Percentiles rank a stretch among this genome's conserved stretches.
Conservation (phyloP, 768 basidiomycete species). For the Amyloporia xantha region DNA sequence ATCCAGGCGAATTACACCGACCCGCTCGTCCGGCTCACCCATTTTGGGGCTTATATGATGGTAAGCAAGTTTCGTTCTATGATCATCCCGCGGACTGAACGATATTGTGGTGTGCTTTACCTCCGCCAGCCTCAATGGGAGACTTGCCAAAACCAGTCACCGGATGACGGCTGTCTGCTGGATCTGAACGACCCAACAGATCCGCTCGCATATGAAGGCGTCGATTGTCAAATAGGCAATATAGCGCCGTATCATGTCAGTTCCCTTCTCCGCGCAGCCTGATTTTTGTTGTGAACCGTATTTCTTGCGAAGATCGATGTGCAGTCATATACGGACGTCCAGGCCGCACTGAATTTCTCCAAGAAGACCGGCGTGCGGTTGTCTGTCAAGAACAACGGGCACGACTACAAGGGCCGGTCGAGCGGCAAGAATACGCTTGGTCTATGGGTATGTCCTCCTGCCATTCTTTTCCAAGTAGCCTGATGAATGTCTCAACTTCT, state of each 20-base stretch:
- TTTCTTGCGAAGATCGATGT: conserved; percentile 22
- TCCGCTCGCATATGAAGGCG: conserved; percentile 10
- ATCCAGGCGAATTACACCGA: conserved; percentile 25
- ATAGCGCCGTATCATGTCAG: conserved; percentile 23
- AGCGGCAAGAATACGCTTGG: conserved; percentile 20
- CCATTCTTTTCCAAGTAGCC: background rate
- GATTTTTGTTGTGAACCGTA: background rate
- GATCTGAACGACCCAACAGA: conserved; percentile 27
- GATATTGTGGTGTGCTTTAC: too few species aligned
- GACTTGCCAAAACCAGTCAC: conserved; percentile 36
- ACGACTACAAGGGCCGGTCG: conserved; percentile 29
- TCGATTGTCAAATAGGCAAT: conserved; percentile 22
- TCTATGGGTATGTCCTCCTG: conserved; percentile 18
- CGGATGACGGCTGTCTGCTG: conserved; percentile 38
- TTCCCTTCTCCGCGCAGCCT: background rate
- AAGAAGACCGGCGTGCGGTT: conserved; percentile 18
- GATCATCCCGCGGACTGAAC: too few species aligned
- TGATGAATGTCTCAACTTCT: background rate
- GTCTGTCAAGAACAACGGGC: conserved; percentile 28
- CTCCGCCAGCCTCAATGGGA: conserved; percentile 42
- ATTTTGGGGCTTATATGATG: conserved; percentile 27
- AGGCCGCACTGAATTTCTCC: conserved; percentile 23
- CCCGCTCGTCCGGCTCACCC: conserved; percentile 18
- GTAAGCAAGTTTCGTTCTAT: too few species aligned
- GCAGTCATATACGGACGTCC: conserved; percentile 14